Evolutionary conservation across 805 yeast species (phyloP).

Genomic region (Schwanniomyces occidentalis): DNA sequence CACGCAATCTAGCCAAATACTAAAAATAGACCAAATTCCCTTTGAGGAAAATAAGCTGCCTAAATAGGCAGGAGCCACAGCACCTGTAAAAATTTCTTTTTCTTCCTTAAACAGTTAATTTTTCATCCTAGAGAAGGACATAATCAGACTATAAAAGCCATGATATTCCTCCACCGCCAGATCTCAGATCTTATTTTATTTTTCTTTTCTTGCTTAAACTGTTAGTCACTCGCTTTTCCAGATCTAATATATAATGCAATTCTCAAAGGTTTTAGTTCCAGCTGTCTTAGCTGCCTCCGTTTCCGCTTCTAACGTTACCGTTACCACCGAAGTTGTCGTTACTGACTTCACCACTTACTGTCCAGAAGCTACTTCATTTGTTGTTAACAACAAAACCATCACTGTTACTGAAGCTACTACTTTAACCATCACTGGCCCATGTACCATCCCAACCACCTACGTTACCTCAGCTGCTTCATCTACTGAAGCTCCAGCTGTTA

Average conservation of each 20-base stretch:
- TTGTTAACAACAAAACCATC: constrained; percentile 67
- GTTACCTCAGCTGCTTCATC: constrained; percentile 20
- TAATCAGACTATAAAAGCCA: constrained; percentile 2
- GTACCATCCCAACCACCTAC: constrained; percentile 62
- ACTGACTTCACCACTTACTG: constrained; percentile 76
- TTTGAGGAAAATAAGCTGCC: too few relatives aligned
- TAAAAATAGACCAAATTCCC: too few relatives aligned
- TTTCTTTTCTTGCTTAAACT: constrained; percentile 5
- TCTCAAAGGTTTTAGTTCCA: constrained; percentile 34
- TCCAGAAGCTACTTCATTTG: constrained; percentile 69
- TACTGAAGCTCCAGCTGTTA: constrained; percentile 20
- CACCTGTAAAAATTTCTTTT: too few relatives aligned
- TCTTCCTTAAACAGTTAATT: too few relatives aligned
- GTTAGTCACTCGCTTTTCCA: constrained; percentile 23
- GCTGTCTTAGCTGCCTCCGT: constrained; percentile 46
- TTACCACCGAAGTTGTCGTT: constrained; percentile 57
- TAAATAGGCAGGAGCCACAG: too few relatives aligned
- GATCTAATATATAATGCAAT: constrained; percentile 29
- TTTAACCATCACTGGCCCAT: constrained; percentile 83
- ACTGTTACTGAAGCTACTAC: constrained; percentile 80
- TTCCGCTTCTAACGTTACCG: constrained; percentile 47
- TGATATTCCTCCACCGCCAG: constrained; percentile 1
- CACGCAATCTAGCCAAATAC: too few relatives aligned
- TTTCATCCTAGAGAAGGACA: neutral
- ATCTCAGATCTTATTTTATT: neutral